Base-by-base conservation (phyloP, 1,284 basidiomycete genomes). In the Xerocomus tenax region DNA sequence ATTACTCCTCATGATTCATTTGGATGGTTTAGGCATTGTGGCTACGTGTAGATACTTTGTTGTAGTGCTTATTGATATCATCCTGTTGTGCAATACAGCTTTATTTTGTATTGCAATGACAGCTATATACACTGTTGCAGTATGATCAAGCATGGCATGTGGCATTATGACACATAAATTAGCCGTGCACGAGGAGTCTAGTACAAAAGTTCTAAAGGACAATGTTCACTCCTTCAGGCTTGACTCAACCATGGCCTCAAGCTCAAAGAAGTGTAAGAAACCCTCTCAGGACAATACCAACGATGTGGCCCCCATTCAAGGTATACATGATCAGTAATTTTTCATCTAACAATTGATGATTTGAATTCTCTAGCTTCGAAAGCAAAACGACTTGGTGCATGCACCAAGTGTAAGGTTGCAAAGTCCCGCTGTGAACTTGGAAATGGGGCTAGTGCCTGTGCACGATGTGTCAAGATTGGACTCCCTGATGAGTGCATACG, bases 341-440 rank as follows among this genome's bases (percentile, higher is more conserved):
- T 29, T 29, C 28, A 10, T 29, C 28, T 16, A 32, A 19, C 34
- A 12, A 5, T n/a, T n/a, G n/a, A n/a, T n/a, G n/a, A n/a, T 18
- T 35, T n/a, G 34, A 35, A 16, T 35, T 35, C 5, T 38, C 19
- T 38, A 38, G 35, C 19, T 19, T 19, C n/a, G 3, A 47, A 23
- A 25, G 16, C 12, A 30, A 47, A 42, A 36, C n/a, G 7, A 26
- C 44, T 47, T 36, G 32, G 10, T 18, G 26, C 40, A 38, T 51
- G 45, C 21, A 42, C 34, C 1, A 51, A 47, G 45, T 51, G 40
- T 23, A 47, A 23, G 26, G 3, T 12, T 19, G 30, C 44, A 47
- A 51, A 47, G 49, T 42, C 39, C 34, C 8, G 8, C 26, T 51
- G 44, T 42, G 26, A 51, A 19, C 30, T 42, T 42, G 26, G 10